Percentiles rank a stretch among this genome's conserved stretches.
Evolutionary conservation across 1,284 basidiomycete species (phyloP).

Genomic region (Irpex sp.): DNA sequence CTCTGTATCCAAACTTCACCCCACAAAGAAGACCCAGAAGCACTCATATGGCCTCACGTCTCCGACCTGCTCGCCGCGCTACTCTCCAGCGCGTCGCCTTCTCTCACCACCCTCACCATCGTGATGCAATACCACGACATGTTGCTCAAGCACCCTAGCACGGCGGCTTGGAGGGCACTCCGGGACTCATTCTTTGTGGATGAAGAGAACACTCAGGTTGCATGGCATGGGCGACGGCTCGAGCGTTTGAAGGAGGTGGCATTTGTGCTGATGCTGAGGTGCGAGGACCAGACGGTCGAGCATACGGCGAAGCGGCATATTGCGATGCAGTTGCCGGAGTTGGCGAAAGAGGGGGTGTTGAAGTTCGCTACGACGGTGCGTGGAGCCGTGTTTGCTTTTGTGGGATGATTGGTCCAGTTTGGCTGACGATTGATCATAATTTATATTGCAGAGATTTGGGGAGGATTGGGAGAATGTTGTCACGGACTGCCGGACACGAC

Average conservation of each 20-base stretch:
- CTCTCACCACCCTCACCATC: background rate
- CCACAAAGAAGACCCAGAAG: background rate
- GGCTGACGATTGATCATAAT: background rate
- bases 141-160: background rate
- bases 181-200: background rate
- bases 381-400: background rate
- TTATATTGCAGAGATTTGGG: background rate
- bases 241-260: background rate
- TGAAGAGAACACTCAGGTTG: background rate
- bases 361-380: background rate
- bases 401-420: too few species aligned
- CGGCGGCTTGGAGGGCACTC: constrained; percentile 1
- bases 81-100: background rate
- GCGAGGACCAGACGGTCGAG: background rate
- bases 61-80: background rate
- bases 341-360: background rate
- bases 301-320: background rate
- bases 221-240: background rate
- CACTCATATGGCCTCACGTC: background rate
- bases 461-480: background rate
- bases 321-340: background rate
- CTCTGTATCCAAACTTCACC: constrained; percentile 1
- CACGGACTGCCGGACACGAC: background rate
- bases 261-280: constrained; percentile 5
- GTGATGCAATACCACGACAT: constrained; percentile 7